Conservation (phyloP, 148 eudicot genomes). For the Polygonum aviculare region DNA sequence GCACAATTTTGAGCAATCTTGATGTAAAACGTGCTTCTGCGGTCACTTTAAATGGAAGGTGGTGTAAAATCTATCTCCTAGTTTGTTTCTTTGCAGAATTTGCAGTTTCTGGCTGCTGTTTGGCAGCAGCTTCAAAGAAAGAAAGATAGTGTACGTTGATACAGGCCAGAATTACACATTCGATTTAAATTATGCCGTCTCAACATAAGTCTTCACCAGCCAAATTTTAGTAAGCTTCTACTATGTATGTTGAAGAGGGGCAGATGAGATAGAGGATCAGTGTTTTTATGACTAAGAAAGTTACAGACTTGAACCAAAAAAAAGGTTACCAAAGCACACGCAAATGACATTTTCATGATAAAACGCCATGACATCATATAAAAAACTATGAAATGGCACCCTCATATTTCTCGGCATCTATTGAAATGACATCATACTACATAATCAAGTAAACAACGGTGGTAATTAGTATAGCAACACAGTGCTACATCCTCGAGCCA, state of each 20-base stretch:
- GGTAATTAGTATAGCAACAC: not conserved
- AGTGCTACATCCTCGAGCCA: not conserved
- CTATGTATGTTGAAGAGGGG: not conserved
- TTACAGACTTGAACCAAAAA: no score
- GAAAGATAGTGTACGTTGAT: not conserved
- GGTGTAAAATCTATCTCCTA: not conserved
- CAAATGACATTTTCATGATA: not conserved
- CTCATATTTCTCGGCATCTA: not conserved
- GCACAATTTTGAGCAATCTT: constrained; percentile 6
- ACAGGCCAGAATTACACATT: not conserved
- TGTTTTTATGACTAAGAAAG: not conserved
- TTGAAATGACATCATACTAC: not conserved
- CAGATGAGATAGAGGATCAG: not conserved
- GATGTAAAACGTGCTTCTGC: not conserved
- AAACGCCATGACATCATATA: not conserved
- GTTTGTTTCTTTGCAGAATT: not conserved
- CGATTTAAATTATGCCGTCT: not conserved
- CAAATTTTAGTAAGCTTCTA: no score
- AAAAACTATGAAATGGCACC: not conserved
- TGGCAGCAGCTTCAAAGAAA: not conserved
- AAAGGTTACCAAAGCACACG: not conserved
- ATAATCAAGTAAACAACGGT: not conserved
- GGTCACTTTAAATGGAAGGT: not conserved
- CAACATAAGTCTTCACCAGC: no score
- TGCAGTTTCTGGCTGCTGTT: not conserved